Evolutionary conservation across 129 eudicot species (phyloP), one percentile per base, ranked within the genome.

Genomic region (Flaveria ramosissima): DNA sequence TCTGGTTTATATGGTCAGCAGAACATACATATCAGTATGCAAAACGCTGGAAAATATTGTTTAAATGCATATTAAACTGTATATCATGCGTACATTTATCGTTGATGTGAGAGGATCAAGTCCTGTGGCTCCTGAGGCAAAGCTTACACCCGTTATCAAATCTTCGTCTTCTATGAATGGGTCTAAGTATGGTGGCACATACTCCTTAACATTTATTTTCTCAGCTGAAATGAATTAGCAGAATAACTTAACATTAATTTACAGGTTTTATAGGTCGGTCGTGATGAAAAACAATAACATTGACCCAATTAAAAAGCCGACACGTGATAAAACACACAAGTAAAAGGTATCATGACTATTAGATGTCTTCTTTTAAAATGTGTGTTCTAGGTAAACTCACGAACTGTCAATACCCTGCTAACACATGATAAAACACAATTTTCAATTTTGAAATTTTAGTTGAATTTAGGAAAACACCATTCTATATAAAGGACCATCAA

Each of bases 51-150:
- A 27, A 42, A 26, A 19, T 68, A 36, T 27, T 36, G 41, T 36
- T n/a, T 8, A 68, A 41, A 65, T 41, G 50, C 79, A 83, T 89
- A 85, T 65, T 77, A 41, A 84, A 1, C 3, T 39, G 4, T n/a
- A 32, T 43, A 73, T 6, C 19, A 45, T 46, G 20, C 63, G 6
- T 84, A 89, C 97, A 79, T 83, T 86, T 17, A 89, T 69, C 4
- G 80, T 81, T 0, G 91, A 84, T 27, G 96, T 92, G 27, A 89
- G 47, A 43, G 97, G 96, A 75, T 92, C 97, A 26, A 73, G 86
- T 62, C 97, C 93, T 36, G 93, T 86, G 50, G 85, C 96, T 50
- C 96, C 95, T 23, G 97, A 89, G 30, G 97, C 96, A 80, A 92
- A 92, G 74, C 88, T 92, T 20, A 92, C 93, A 6, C 97, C 96